Evolutionary conservation across 2,329 filamentous ascomycete genomes (phyloP).

Genomic region (Chalaropsis ovoidea): DNA sequence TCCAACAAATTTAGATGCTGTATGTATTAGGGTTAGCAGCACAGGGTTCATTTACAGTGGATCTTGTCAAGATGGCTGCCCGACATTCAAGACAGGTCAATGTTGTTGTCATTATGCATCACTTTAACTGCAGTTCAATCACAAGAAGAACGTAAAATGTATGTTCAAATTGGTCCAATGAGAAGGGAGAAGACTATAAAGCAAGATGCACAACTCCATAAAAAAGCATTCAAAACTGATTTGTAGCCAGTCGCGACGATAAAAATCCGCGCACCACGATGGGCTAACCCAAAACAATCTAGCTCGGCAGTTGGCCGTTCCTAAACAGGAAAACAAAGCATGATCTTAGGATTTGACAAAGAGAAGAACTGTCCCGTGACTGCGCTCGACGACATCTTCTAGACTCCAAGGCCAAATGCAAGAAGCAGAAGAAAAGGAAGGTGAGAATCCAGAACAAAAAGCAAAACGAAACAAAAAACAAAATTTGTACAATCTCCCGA

Average conservation of each 20-base stretch:
- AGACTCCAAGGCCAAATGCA: neutral
- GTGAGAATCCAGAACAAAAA: neutral
- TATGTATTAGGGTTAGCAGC: too few relatives aligned
- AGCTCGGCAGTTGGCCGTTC: conserved; percentile 6
- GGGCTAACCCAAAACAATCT: neutral
- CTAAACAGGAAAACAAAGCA: conserved; percentile 1
- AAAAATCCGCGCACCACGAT: neutral
- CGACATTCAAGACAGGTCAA: neutral
- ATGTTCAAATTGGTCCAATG: neutral
- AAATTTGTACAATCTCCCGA: neutral
- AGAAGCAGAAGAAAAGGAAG: neutral
- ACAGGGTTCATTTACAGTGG: too few relatives aligned
- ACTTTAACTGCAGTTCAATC: neutral
- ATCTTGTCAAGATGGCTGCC: too few relatives aligned
- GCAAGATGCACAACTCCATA: too few relatives aligned
- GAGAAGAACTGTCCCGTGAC: neutral
- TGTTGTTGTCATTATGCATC: neutral
- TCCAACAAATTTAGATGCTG: too few relatives aligned
- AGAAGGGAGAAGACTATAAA: neutral
- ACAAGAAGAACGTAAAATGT: neutral
- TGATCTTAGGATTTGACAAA: neutral
- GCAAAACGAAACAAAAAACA: neutral
- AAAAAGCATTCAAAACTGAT: too few relatives aligned
- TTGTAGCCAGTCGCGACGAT: too few relatives aligned
- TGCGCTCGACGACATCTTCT: neutral